Base-by-base conservation (phyloP, 2,329 filamentous ascomycete genomes). In the Calonectria pteridis region DNA sequence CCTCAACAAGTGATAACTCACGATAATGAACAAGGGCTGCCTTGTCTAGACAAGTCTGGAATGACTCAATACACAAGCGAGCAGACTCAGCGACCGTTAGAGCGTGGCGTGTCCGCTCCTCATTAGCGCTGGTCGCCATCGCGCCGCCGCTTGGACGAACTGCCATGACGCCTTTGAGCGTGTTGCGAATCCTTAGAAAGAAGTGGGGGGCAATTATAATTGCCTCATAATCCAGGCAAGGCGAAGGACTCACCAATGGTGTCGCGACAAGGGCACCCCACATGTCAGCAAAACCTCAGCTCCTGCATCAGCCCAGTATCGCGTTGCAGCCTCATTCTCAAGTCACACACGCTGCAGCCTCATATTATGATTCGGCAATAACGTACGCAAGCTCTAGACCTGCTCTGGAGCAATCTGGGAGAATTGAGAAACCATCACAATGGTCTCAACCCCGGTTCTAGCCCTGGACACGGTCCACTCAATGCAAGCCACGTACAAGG, bases 1-100 rank as follows among this genome's bases (percentile, higher is more conserved):
- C 73, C 14, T 78, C 76, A 2, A 78, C 72, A 9, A 33, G 33
- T 9, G 40, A 64, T 37, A 31, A 20, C 10, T 50, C n/a, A 2
- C 43, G 40, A 51, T 28, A 33, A 33, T 51, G 3, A 23, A 49
- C 3, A 14, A 5, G 9, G 16, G 63, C 33, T 1, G 51, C 55
- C 20, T 68, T 58, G 35, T 68, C 26, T 5, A 72, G 29, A 29
- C 69, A 72, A 10, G 31, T 26, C 26, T 72, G 69, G 20, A 72
- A 68, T 4, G 63, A 63, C 31, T 72, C 31, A 13, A 50, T n/a
- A 6, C 63, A 67, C 37, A 18, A 53, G n/a, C 51, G 43, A 26
- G 53, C 69, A n/a, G 10, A 67, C 20, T 20, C 63, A 13, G 63
- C 63, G 6, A 72, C 69, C 1, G 40, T 67, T 18, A 43, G n/a